phyloP scores from a whole-genome alignment of 306 rosid genomes.

The Ziziphus jujuba region DNA sequence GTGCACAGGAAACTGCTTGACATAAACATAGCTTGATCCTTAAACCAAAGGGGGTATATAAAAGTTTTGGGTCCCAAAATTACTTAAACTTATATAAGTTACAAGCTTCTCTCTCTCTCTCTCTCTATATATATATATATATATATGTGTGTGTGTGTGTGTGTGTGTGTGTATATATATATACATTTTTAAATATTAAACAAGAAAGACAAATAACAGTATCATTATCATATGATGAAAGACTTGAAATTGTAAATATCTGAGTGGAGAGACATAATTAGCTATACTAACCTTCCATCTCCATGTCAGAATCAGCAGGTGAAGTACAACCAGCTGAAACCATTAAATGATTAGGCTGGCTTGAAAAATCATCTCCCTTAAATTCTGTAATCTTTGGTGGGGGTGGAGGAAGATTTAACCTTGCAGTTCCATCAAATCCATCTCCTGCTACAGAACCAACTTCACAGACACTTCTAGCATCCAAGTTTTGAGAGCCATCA shows the following conservation, averaged over 20 bases:
- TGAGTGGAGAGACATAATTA: slow-evolving; percentile 13
- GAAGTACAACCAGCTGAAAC: slow-evolving; percentile 37
- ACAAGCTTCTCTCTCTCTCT: too few species aligned
- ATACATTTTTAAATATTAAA: too few species aligned
- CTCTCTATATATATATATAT: too few species aligned
- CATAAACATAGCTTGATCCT: not conserved
- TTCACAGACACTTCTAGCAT: slow-evolving; percentile 35
- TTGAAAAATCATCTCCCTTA: slow-evolving; percentile 23
- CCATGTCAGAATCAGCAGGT: slow-evolving; percentile 87
- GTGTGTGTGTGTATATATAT: too few species aligned
- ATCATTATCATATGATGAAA: not conserved
- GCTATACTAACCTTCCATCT: slow-evolving; percentile 83
- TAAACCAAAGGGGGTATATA: not conserved
- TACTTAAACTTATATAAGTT: too few species aligned
- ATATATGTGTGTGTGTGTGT: too few species aligned
- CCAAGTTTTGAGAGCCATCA: slow-evolving; percentile 29
- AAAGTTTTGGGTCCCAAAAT: not conserved
- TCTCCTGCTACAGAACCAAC: slow-evolving; percentile 26
- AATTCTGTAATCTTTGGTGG: slow-evolving; percentile 53
- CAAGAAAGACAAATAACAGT: not conserved
- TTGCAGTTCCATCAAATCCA: slow-evolving; percentile 23
- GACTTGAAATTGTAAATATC: not conserved
- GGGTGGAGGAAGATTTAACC: slow-evolving; percentile 37
- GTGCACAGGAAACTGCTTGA: not conserved
- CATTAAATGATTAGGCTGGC: slow-evolving; percentile 28